Evolutionary conservation across 2,329 filamentous ascomycete genomes (phyloP), one percentile per base, ranked within the genome.

Genomic region (Coniochaeta sp.): DNA sequence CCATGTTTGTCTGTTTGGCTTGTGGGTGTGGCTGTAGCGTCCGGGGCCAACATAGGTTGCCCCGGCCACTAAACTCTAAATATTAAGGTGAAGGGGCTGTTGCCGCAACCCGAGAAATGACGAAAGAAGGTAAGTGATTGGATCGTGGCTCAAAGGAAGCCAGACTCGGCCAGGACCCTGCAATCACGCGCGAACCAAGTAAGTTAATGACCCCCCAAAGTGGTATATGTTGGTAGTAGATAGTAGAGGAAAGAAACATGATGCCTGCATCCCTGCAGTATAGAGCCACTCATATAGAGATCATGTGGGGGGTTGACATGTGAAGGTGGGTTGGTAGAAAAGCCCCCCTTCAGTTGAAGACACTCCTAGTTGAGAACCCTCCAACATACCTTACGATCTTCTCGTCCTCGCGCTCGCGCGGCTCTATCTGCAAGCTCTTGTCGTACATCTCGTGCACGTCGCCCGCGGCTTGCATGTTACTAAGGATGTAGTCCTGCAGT

Each of bases 381-480:
- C 61, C 50, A 57, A 78, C 82, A 64, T 85, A 95, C 91, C 94
- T 95, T 67, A 96, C 92, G 77, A 99, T 97, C 79, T 97, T 97
- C 74, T 99, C 94, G 66, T 99, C 94, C 74, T 99, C 94, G 63
- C 94, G 82, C 75, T 99, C 94, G 63, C 94, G 82, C 56, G 94
- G 94, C 69, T 99, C 94, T 55, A 99, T 85, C 63, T 86, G 80
- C 72, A 99, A 76, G 72, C 91, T 96, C 78, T 91, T 91, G 70
- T 97, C 91, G 75, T 97, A 99, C 94, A 97, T 97, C 76, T 97
- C 92, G 69, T 97, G 91, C 57, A 99, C 94, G 67, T 97, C 92
- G 50, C 91, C 89, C 4, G 94, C 92, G 27, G 86, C 87, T 72
- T 95, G 87, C 88, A 97, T 95, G 68, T 97, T 96, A 67, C 85